A percentile compares a stretch with the other conserved stretches of the same genome.
Evolutionary conservation across 306 rosid genomes (phyloP).

Genomic region (Leucaena leucocephala): DNA sequence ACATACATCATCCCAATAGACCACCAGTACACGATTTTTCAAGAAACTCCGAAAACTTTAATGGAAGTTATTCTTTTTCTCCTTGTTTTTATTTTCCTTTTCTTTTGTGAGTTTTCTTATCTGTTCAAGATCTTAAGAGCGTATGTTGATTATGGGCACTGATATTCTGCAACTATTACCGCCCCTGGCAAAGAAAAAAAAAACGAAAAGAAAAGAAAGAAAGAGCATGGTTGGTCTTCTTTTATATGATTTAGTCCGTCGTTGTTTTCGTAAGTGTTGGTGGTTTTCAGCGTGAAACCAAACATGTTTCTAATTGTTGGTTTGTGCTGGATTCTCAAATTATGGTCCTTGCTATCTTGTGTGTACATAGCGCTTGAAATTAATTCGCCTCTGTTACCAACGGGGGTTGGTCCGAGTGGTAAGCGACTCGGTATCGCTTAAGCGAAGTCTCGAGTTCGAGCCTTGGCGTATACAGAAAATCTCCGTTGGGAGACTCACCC

Average conservation of each 20-base stretch:
- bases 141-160: neutral
- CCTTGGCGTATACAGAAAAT: too few species aligned
- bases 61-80: conserved; percentile 36
- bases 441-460: too few species aligned
- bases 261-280: too few species aligned
- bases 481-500: too few species aligned
- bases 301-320: too few species aligned
- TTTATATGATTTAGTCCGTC: too few species aligned
- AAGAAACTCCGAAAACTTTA: conserved; percentile 30
- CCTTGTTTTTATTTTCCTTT: neutral
- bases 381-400: neutral
- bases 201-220: too few species aligned
- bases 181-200: too few species aligned
- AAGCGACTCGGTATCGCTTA: too few species aligned
- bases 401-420: too few species aligned
- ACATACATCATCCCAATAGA: conserved; percentile 20
- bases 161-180: neutral
- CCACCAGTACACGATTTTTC: conserved; percentile 38
- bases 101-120: conserved; percentile 33
- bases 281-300: too few species aligned
- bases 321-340: neutral
- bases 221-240: too few species aligned
- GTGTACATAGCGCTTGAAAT: neutral
- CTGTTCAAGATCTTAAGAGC: conserved; percentile 24
- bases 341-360: neutral